Conservation (phyloP, 75 land plant genomes). For the Ceratopteris richardii region DNA sequence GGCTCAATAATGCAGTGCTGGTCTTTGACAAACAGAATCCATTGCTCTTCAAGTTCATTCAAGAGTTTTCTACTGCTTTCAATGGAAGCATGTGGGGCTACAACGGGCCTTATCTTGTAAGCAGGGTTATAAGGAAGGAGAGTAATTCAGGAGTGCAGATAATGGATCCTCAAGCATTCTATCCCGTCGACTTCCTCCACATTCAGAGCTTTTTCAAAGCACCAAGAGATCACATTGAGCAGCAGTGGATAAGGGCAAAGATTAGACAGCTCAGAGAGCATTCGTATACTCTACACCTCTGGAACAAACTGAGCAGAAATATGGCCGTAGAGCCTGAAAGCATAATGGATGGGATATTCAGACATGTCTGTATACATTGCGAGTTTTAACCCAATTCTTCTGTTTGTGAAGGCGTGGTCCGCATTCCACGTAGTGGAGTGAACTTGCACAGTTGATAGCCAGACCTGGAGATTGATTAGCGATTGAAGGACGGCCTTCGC, state of each 20-base stretch:
- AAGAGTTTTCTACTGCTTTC: constrained; percentile 56
- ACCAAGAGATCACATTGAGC: constrained; percentile 4
- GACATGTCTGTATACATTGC: constrained; percentile 23
- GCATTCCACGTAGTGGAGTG: too few relatives aligned
- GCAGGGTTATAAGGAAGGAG: constrained; percentile 30
- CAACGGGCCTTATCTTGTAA: constrained; percentile 79
- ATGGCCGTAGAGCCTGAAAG: constrained; percentile 61
- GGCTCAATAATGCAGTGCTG: constrained; percentile 71
- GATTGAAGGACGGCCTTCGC: too few relatives aligned
- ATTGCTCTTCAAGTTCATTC: constrained; percentile 38
- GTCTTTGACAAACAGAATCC: constrained; percentile 55
- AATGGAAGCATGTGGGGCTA: constrained; percentile 84
- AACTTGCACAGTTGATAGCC: too few relatives aligned
- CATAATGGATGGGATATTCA: constrained; percentile 29
- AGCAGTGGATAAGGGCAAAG: constrained; percentile 43
- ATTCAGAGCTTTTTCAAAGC: constrained; percentile 33
- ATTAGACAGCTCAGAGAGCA: constrained; percentile 28
- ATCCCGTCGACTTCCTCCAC: constrained; percentile 69
- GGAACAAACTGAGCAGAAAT: constrained; percentile 59
- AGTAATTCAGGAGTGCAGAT: constrained; percentile 20
- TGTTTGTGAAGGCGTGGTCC: too few relatives aligned
- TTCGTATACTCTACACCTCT: constrained; percentile 57
- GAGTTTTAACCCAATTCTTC: too few relatives aligned
- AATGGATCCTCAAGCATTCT: constrained; percentile 56
- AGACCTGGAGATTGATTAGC: too few relatives aligned